Conservation (phyloP, 257 asterid species). For the Solanum lycopersicoides region DNA sequence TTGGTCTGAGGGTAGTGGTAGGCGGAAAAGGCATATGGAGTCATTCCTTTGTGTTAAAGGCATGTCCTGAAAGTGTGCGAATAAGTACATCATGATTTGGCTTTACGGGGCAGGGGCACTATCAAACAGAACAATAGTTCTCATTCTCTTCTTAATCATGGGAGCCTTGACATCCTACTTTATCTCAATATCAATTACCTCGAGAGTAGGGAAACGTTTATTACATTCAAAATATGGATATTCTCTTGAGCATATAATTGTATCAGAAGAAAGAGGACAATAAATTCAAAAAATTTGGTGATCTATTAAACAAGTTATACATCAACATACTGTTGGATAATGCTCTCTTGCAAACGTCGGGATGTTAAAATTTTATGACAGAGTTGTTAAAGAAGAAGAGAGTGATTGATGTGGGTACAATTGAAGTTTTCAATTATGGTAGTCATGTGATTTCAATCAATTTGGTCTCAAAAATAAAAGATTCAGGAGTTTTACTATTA, state of each 20-base stretch:
- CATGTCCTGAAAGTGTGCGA: neutral
- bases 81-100: neutral
- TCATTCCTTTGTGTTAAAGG: neutral
- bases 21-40: neutral
- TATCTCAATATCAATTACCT: neutral
- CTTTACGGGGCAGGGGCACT: neutral
- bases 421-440: neutral
- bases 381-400: neutral
- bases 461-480: neutral
- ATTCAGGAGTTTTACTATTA: neutral
- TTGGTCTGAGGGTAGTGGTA: neutral
- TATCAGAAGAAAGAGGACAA: too few species aligned
- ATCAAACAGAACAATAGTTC: neutral
- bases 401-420: neutral
- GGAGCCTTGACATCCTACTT: neutral
- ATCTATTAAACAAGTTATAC: neutral
- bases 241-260: neutral
- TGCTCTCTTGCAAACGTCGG: neutral
- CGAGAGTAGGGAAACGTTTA: neutral
- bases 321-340: neutral
- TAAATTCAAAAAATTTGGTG: neutral
- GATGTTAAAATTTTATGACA: neutral
- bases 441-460: neutral
- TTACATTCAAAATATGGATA: too few species aligned
- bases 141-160: neutral